These are phyloP conservation scores for Trichoderma hamatum DNA, from an alignment of 2,329 filamentous ascomycete genomes.

Conservation along the genomic window DNA sequence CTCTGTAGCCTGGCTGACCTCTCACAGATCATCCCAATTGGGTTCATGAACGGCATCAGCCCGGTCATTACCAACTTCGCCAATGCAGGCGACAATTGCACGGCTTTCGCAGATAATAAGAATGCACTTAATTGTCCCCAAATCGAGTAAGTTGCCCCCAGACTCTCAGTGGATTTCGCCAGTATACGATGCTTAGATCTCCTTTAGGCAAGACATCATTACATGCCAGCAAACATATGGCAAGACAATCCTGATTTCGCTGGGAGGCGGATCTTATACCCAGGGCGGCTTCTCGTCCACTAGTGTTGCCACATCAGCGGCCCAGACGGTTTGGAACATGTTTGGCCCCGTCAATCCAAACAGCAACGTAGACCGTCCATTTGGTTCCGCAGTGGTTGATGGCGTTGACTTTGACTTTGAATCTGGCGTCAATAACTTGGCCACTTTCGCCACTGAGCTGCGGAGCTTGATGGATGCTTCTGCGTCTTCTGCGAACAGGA, in stretches of 20 bases:
- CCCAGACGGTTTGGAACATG: conserved; percentile 68
- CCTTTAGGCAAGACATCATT: conserved; percentile 51
- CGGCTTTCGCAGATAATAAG: conserved; percentile 55
- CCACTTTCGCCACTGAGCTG: conserved; percentile 61
- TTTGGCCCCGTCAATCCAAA: conserved; percentile 61
- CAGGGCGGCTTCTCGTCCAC: conserved; percentile 65
- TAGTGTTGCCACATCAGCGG: conserved; percentile 56
- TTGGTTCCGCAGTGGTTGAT: conserved; percentile 66
- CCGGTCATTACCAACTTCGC: conserved; percentile 64
- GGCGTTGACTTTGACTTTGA: conserved; percentile 81
- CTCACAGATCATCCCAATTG: conserved; percentile 58
- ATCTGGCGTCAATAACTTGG: conserved; percentile 60
- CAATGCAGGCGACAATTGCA: conserved; percentile 63
- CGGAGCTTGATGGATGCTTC: conserved; percentile 58
- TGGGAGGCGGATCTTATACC: conserved; percentile 71
- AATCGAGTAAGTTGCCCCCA: conserved; percentile 56
- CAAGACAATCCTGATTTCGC: conserved; percentile 73
- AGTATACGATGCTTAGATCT: not conserved
- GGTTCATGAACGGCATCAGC: conserved; percentile 63
- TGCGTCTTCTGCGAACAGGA: conserved; percentile 46
- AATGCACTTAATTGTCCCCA: conserved; percentile 63
- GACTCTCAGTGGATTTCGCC: not conserved
- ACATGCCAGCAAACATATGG: conserved; percentile 60
- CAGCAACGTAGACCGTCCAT: conserved; percentile 60
- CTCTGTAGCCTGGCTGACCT: not conserved